phyloP scores from a whole-genome alignment of 2,329 filamentous ascomycete species.

The Xylaria arbuscula region DNA sequence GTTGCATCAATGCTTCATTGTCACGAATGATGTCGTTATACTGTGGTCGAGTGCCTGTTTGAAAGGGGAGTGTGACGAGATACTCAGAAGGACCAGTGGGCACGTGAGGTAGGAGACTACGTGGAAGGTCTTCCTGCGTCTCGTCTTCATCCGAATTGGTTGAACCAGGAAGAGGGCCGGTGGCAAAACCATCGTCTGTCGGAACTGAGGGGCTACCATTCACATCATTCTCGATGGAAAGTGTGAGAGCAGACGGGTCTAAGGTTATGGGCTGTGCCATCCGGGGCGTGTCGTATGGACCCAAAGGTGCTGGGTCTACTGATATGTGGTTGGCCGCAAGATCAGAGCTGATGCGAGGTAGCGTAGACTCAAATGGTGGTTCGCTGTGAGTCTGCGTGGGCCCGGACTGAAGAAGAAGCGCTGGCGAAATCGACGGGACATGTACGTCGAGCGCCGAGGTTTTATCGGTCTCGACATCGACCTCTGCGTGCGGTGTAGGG shows the following conservation, averaged over 20 bases:
- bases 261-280: constrained; percentile 47
- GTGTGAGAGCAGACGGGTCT: constrained; percentile 47
- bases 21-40: constrained; percentile 63
- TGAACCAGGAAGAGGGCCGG: constrained; percentile 31
- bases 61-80: constrained; percentile 67
- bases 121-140: constrained; percentile 39
- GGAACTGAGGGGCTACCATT: constrained; percentile 46
- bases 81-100: constrained; percentile 56
- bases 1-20: constrained; percentile 55
- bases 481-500: constrained; percentile 27
- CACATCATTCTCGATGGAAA: constrained; percentile 49
- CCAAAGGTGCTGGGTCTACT: constrained; percentile 27
- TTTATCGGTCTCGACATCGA: constrained; percentile 4
- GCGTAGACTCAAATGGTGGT: constrained; percentile 15
- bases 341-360: constrained; percentile 4
- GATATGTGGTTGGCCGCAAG: constrained; percentile 18
- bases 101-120: constrained; percentile 43
- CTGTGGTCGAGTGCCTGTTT: constrained; percentile 61
- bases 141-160: constrained; percentile 36
- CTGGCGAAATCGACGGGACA: constrained; percentile 16
- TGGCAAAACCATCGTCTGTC: constrained; percentile 42
- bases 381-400: constrained; percentile 24
- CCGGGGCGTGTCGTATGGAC: constrained; percentile 36
- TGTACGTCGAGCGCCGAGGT: constrained; percentile 8
- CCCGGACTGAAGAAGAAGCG: constrained; percentile 34